Base-by-base conservation (phyloP, 257 asterid species). In the Solanum sejunctum region DNA sequence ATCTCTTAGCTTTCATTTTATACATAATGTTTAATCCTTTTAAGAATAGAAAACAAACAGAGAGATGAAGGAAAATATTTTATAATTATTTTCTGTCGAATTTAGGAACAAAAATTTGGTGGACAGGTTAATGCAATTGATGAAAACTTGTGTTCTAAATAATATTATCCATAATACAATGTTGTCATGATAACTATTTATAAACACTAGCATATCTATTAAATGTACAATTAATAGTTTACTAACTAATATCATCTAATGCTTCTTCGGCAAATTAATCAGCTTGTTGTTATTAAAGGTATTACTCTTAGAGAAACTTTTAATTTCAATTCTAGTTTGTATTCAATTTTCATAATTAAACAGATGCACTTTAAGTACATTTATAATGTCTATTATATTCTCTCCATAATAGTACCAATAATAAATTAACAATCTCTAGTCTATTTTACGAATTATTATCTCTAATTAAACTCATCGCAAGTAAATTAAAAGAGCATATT, bases 101-200 rank as follows among this genome's bases (percentile, higher is more conserved):
- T 66, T 66, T 15, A 75, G 81, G 21, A 49, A 75, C 82, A 75
- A 2, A 49, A 49, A 75, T 23, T 73, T 73, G 61, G 61, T 84
- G 55, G 84, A 11, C 56, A 32, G 28, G 39, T 64, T 72, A 54
- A 41, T 56, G 69, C 85, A 80, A 88, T 88, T 89, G 90, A 85
- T 88, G 84, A 83, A 87, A 77, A 58, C 89, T 80, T 89, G 84
- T 85, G 79, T 67, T 80, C 86, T 79, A 87, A 89, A 88, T 84
- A 84, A 85, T 84, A 86, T 88, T 86, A 86, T 88, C 51, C 83
- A 84, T 82, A 90, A n/a, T 47, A 67, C 26, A 78, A 63, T 73
- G 55, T 20, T 67, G 28, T 84, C 54, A 84, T 72, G 57, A 55
- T 60, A 45, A 60, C n/a, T 55, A 80, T 81, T 23, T 43, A 69